A percentile compares a stretch with the other conserved stretches of the same genome.
These are phyloP conservation scores for Petunia hybrid DNA, from an alignment of 305 asterid genomes.

Conservation along the genomic window DNA sequence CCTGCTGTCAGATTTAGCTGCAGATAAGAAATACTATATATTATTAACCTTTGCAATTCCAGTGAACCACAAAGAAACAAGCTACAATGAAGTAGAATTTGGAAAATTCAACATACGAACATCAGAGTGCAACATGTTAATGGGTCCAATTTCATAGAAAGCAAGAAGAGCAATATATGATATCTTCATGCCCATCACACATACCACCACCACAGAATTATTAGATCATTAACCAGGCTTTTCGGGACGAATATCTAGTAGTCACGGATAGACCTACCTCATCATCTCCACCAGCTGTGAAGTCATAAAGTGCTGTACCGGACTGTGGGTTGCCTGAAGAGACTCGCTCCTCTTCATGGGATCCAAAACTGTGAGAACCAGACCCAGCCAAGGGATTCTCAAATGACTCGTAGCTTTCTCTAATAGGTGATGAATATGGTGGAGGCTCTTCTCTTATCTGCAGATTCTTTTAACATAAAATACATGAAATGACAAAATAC, in stretches of 20 bases:
- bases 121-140: conserved; percentile 22
- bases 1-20: conserved; percentile 96
- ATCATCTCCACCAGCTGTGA: conserved; percentile 99
- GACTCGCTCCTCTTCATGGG: conserved; percentile 64
- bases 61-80: conserved; percentile 15
- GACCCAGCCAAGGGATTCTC: conserved; percentile 91
- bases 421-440: conserved; percentile 92
- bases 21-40: conserved; percentile 13
- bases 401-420: conserved; percentile 76
- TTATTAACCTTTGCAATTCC: conserved; percentile 18
- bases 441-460: conserved; percentile 98
- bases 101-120: conserved; percentile 26
- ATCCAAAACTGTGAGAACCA: conserved; percentile 65
- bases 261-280: conserved; percentile 62
- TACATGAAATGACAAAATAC: conserved; percentile 16
- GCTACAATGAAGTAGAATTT: conserved; percentile 4
- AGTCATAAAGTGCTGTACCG: conserved; percentile 95
- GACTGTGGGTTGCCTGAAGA: conserved; percentile 77
- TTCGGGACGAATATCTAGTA: conserved; percentile 16
- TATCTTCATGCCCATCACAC: conserved; percentile 24
- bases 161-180: neutral
- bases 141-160: neutral
- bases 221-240: conserved; percentile 16
- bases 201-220: conserved; percentile 16
- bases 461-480: conserved; percentile 41